These are phyloP conservation scores for Zygoascus flipseniorum DNA, from an alignment of 805 yeast species.

Conservation along the genomic window DNA sequence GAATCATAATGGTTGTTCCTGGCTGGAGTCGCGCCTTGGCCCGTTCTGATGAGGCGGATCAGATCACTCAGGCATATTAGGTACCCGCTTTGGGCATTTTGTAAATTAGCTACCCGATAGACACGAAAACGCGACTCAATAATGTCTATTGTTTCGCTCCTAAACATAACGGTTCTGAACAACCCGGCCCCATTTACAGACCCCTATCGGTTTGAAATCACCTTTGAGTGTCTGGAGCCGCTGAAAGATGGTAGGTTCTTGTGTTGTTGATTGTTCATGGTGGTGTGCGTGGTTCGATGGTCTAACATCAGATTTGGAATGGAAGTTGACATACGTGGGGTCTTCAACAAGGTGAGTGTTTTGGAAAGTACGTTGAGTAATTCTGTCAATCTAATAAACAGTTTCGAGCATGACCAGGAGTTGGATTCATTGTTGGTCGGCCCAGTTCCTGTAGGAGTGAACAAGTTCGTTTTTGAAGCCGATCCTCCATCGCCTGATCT, in stretches of 20 bases:
- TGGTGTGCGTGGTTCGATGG: not conserved
- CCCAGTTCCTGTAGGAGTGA: conserved; percentile 96
- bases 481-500: conserved; percentile 96
- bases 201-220: conserved; percentile 92
- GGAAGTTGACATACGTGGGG: conserved; percentile 97
- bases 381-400: conserved; percentile 3
- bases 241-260: conserved; percentile 45
- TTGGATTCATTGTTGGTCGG: conserved; percentile 95
- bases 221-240: conserved; percentile 93
- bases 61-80: not conserved
- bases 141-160: conserved; percentile 89
- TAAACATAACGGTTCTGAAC: conserved; percentile 85
- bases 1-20: no score
- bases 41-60: no score
- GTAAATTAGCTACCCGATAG: not conserved
- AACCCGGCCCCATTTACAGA: conserved; percentile 93
- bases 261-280: conserved; percentile 11
- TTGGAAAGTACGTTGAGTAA: not conserved
- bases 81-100: not conserved
- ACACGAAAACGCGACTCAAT: conserved; percentile 1
- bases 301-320: conserved; percentile 59
- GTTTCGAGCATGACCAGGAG: conserved; percentile 90
- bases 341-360: conserved; percentile 63
- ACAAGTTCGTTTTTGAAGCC: conserved; percentile 85
- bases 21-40: no score